phyloP scores from a whole-genome alignment of 768 basidiomycete genomes.

The Russula earlei region DNA sequence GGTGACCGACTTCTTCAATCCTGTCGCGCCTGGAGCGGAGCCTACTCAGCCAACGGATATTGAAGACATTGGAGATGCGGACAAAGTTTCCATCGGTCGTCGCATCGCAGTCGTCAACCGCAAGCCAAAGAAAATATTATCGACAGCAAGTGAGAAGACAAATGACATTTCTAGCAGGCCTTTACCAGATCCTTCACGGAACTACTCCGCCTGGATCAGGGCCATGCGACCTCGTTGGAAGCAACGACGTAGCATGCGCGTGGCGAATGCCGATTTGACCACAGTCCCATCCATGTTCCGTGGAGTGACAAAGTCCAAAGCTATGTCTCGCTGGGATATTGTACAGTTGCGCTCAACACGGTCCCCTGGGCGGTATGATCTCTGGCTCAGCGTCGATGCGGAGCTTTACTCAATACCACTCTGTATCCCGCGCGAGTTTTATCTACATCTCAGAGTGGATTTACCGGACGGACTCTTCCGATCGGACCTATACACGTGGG shows the following conservation, averaged over 20 bases:
- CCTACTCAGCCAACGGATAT: slow-evolving; percentile 34
- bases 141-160: slow-evolving; percentile 34
- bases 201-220: slow-evolving; percentile 72
- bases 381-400: slow-evolving; percentile 82
- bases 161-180: slow-evolving; percentile 25
- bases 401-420: slow-evolving; percentile 74
- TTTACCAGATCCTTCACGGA: slow-evolving; percentile 51
- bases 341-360: slow-evolving; percentile 78
- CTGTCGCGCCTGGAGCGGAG: slow-evolving; percentile 28
- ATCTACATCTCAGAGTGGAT: slow-evolving; percentile 75
- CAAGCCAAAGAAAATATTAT: slow-evolving; percentile 33
- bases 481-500: slow-evolving; percentile 55
- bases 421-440: slow-evolving; percentile 86
- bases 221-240: slow-evolving; percentile 76
- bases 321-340: slow-evolving; percentile 80
- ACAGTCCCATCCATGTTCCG: slow-evolving; percentile 69
- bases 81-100: slow-evolving; percentile 23
- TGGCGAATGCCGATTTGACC: slow-evolving; percentile 28
- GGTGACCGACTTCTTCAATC: slow-evolving; percentile 86
- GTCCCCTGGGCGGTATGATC: slow-evolving; percentile 68
- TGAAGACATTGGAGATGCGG: slow-evolving; percentile 42
- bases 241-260: slow-evolving; percentile 40
- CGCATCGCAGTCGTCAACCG: slow-evolving; percentile 48
- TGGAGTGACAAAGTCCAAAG: slow-evolving; percentile 43
- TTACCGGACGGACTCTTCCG: slow-evolving; percentile 60